Percentiles rank a stretch among this genome's conserved stretches.
These are phyloP conservation scores for Santalum album DNA, from an alignment of 164 flowering plant genomes.

Conservation along the genomic window DNA sequence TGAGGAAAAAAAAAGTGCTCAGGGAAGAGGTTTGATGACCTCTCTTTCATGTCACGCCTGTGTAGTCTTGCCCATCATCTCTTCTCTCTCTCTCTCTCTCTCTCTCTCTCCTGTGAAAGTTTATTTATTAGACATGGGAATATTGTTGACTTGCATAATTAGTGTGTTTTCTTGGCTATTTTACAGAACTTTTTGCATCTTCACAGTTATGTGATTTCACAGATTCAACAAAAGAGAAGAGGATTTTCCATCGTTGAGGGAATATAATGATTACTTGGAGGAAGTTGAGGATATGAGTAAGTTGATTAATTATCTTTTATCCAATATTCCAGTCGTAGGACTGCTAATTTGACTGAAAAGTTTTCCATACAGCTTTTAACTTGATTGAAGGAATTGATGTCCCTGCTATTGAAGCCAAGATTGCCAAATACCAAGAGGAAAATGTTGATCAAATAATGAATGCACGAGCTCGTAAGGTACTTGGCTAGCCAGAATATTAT, in stretches of 20 bases:
- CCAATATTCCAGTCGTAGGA: not conserved
- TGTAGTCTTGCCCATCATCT: too few relatives aligned
- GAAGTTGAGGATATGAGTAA: conserved; percentile 97
- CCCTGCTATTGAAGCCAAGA: conserved; percentile 68
- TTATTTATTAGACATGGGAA: not conserved
- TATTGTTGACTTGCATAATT: not conserved
- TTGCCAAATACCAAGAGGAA: conserved; percentile 68
- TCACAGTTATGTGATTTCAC: not conserved
- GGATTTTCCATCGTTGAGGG: conserved; percentile 76
- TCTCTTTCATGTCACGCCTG: too few relatives aligned
- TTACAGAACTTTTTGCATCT: not conserved
- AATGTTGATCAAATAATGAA: conserved; percentile 84
- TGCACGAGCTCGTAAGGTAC: conserved; percentile 81
- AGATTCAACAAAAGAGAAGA: conserved; percentile 91
- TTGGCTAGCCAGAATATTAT: not conserved
- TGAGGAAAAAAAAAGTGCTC: too few relatives aligned
- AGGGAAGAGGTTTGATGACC: too few relatives aligned
- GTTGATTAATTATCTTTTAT: conserved; percentile 9
- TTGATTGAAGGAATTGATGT: conserved; percentile 74
- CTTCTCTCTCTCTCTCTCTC: too few relatives aligned
- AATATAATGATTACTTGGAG: conserved; percentile 93
- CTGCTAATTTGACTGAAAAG: not conserved
- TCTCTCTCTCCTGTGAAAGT: too few relatives aligned
- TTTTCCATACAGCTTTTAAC: conserved; percentile 37
- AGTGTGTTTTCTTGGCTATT: too few relatives aligned